Conservation (phyloP, 495 filamentous ascomycete species). For the Penicillium cataractarum region DNA sequence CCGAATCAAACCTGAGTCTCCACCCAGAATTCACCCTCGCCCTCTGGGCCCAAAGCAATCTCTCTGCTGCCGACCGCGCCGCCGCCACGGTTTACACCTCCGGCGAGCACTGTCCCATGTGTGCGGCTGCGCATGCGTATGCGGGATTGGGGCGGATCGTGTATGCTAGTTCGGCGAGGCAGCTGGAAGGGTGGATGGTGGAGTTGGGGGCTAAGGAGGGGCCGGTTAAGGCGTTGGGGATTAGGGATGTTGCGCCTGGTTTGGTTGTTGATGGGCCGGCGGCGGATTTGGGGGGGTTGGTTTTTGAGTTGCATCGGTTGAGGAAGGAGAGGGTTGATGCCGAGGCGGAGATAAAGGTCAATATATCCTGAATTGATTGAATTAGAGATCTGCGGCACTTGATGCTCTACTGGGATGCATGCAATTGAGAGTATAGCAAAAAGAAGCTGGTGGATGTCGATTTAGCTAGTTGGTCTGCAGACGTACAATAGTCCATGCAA, state of each 20-base stretch:
- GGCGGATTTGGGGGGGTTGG: conserved; percentile 14
- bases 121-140: conserved; percentile 33
- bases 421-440: too few species aligned
- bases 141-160: conserved; percentile 35
- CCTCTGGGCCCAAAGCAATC: conserved; percentile 24
- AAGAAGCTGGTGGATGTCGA: too few species aligned
- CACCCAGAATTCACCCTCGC: conserved; percentile 26
- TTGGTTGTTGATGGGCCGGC: conserved; percentile 21
- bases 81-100: conserved; percentile 36
- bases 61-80: conserved; percentile 28
- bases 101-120: conserved; percentile 43
- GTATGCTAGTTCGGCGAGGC: conserved; percentile 25
- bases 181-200: conserved; percentile 17
- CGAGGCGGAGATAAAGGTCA: background rate
- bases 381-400: too few species aligned
- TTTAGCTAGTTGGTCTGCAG: too few species aligned
- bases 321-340: background rate
- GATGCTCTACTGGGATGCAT: too few species aligned
- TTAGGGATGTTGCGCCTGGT: conserved; percentile 19
- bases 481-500: too few species aligned
- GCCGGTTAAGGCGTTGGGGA: conserved; percentile 12
- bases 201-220: conserved; percentile 15
- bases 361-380: too few species aligned
- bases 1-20: conserved; percentile 17
- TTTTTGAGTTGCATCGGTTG: conserved; percentile 24